Conservation (phyloP, 2,329 filamentous ascomycete species). For the Seiridium cupressi region DNA sequence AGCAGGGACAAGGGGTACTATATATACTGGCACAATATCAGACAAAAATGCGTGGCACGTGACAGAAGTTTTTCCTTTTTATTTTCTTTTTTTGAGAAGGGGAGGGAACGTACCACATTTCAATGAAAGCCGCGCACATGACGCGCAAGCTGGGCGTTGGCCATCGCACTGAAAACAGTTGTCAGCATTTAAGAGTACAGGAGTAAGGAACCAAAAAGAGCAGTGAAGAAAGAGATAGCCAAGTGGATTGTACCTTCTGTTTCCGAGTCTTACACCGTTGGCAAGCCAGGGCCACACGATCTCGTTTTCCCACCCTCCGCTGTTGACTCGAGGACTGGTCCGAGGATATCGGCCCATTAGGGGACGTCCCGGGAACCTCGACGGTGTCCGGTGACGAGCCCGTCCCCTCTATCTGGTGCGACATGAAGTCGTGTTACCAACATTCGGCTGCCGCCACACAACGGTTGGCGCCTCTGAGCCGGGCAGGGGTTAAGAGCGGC, state of each 20-base stretch:
- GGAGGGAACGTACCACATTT: conserved; percentile 22
- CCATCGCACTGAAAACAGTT: conserved; percentile 22
- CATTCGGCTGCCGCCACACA: background rate
- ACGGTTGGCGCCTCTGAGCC: background rate
- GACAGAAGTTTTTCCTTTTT: too few species aligned
- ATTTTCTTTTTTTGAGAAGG: too few species aligned
- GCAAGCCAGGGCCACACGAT: conserved; percentile 26
- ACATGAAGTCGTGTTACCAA: conserved; percentile 12
- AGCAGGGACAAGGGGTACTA: conserved; percentile 27
- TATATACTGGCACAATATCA: conserved; percentile 19
- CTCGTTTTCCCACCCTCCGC: conserved; percentile 24
- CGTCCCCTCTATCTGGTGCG: conserved; percentile 15
- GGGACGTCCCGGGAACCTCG: conserved; percentile 13
- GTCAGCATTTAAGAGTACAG: background rate
- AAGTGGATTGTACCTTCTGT: conserved; percentile 19
- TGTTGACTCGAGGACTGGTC: conserved; percentile 14
- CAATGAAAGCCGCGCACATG: conserved; percentile 24
- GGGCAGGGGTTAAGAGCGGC: conserved; percentile 3
- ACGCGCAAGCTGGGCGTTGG: conserved; percentile 24
- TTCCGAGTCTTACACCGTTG: conserved; percentile 27
- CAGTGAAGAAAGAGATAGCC: background rate
- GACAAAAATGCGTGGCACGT: background rate
- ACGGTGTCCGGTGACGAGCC: conserved; percentile 22
- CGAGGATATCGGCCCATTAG: conserved; percentile 13
- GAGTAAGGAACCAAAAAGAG: too few species aligned